These are phyloP conservation scores for Fusarium tricinctum DNA, from an alignment of 2,329 filamentous ascomycete species.

Conservation along the genomic window DNA sequence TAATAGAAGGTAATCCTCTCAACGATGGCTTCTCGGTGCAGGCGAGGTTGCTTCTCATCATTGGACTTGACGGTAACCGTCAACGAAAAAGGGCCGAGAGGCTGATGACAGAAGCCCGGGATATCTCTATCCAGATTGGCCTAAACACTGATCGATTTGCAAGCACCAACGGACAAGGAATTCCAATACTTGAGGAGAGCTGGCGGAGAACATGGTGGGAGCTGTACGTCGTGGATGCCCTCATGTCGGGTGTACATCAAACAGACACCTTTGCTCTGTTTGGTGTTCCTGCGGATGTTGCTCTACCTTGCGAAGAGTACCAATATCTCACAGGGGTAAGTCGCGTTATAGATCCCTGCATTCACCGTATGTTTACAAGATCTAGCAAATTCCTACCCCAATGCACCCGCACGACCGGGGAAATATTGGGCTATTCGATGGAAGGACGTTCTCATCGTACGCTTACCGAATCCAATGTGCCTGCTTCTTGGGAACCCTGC, in stretches of 20 bases:
- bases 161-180: neutral
- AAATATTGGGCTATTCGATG: neutral
- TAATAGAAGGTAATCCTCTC: neutral
- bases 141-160: neutral
- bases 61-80: conserved; percentile 7
- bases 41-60: conserved; percentile 4
- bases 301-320: conserved; percentile 5
- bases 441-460: neutral
- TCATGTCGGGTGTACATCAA: conserved; percentile 17
- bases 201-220: conserved; percentile 25
- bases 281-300: neutral
- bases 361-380: neutral
- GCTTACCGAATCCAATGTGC: conserved; percentile 16
- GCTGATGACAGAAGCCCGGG: conserved; percentile 2
- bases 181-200: conserved; percentile 7
- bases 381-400: conserved; percentile 2
- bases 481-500: conserved; percentile 4
- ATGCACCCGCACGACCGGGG: neutral
- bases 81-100: neutral
- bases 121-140: neutral
- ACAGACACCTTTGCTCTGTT: conserved; percentile 7
- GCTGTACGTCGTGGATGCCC: conserved; percentile 16
- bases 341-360: neutral
- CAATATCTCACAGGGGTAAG: conserved; percentile 13
- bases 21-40: conserved; percentile 3